Base-by-base conservation (phyloP, 139 green algal genomes). In the Chlamydomonas schloesseri region DNA sequence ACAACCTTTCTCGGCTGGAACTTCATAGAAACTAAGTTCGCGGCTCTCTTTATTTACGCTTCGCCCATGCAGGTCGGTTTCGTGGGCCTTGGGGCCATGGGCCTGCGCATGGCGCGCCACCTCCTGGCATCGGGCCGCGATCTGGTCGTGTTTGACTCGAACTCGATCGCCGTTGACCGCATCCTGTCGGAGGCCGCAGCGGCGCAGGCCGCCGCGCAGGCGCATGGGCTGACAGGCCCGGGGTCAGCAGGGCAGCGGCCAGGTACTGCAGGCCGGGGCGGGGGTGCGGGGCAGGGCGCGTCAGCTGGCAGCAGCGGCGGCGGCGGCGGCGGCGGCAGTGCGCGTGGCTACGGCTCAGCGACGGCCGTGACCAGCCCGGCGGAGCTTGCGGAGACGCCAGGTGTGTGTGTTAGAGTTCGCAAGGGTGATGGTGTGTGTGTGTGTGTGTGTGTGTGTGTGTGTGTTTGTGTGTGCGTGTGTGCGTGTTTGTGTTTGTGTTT, bases 51-150 rank as follows among this genome's bases (percentile, higher is more conserved):
- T n/a, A n/a, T n/a, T n/a, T n/a, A n/a, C n/a, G n/a, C n/a, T n/a
- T n/a, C n/a, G n/a, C n/a, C 23, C 55, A 3, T 31, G 29, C 76
- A 91, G 88, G 68, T 93, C 10, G 90, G 90, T n/a, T 93, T 92
- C 76, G 86, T 93, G 50, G 90, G 90, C 10, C 80, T 93, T 9
- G 90, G 90, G 10, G 83, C 87, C n/a, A 91, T 93, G 90, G 90
- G 90, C 23, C 71, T 65, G 3, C 74, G 83, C 6, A 92, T 92
- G 90, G 90, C 86, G 28, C 70, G 72, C 17, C 80, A 88, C 50
- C 82, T 93, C 36, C 42, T 83, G 10, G 71, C 84, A 13, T 57
- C 81, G 0, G 90, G 90, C 23, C 71, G 76, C 17, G 65, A 73
- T 10, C 82, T 93, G 23, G 77, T 92, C 21, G 89, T 91, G 14